Evolutionary conservation across 371 early-diverging fungal species (phyloP).

Genomic region (Parasitella parasitica): DNA sequence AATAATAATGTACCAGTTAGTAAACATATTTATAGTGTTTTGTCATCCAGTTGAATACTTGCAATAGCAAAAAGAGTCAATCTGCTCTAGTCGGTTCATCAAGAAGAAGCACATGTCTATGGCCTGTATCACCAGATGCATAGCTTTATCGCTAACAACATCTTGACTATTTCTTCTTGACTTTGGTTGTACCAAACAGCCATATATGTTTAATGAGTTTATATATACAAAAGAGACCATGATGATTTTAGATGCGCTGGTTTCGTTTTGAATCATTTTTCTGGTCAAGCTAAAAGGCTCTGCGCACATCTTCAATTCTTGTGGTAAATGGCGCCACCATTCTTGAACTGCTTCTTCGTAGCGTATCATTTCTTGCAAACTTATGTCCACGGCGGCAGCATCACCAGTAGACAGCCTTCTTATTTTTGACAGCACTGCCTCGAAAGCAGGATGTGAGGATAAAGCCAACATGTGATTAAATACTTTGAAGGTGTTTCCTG

Average conservation of each 20-base stretch:
- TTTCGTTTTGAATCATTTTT: constrained; percentile 3
- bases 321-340: constrained; percentile 21
- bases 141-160: constrained; percentile 5
- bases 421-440: not conserved
- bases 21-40: not conserved
- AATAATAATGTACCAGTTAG: not conserved
- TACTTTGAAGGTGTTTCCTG: not conserved
- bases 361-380: constrained; percentile 7
- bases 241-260: not conserved
- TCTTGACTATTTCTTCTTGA: not conserved
- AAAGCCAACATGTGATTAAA: constrained; percentile 3
- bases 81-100: not conserved
- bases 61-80: constrained; percentile 10
- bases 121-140: not conserved
- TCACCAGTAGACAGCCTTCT: not conserved
- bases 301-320: constrained; percentile 5
- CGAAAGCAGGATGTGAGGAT: not conserved
- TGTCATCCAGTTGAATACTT: not conserved
- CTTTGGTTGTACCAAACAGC: constrained; percentile 6
- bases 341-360: not conserved
- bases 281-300: constrained; percentile 10
- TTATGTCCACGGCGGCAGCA: not conserved
- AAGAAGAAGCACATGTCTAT: constrained; percentile 2
- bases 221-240: constrained; percentile 2
- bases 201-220: constrained; percentile 3